A percentile compares a stretch with the other conserved stretches of the same genome.
phyloP scores from a whole-genome alignment of 2,329 filamentous ascomycete genomes.

The Metarhizium robertsii region DNA sequence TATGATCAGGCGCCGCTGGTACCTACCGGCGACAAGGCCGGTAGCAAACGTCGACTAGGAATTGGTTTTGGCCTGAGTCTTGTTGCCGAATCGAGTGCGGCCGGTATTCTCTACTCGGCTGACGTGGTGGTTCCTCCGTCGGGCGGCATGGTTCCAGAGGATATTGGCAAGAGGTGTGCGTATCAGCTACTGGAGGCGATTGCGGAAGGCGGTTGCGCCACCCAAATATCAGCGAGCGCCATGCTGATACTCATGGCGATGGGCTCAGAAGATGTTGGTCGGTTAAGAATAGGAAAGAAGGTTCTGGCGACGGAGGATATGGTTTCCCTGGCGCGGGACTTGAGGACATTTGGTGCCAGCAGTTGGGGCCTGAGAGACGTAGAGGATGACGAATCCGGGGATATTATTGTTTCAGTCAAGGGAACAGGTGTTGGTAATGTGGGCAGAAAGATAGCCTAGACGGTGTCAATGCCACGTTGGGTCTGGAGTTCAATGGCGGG shows the following conservation, averaged over 20 bases:
- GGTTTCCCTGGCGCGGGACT: slow-evolving; percentile 71
- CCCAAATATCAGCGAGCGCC: slow-evolving; percentile 59
- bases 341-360: slow-evolving; percentile 80
- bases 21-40: slow-evolving; percentile 41
- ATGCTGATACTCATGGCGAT: slow-evolving; percentile 91
- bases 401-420: slow-evolving; percentile 84
- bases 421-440: slow-evolving; percentile 91
- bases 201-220: slow-evolving; percentile 72
- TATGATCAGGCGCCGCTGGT: slow-evolving; percentile 60
- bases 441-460: slow-evolving; percentile 71
- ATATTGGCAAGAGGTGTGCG: slow-evolving; percentile 80
- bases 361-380: slow-evolving; percentile 83
- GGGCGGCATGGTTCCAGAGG: slow-evolving; percentile 80
- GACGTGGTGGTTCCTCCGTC: slow-evolving; percentile 67
- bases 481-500: neutral
- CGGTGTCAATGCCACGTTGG: neutral
- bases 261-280: slow-evolving; percentile 91
- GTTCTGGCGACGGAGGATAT: slow-evolving; percentile 74
- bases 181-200: slow-evolving; percentile 82
- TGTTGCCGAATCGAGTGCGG: slow-evolving; percentile 81
- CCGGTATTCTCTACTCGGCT: slow-evolving; percentile 76
- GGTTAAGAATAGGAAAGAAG: slow-evolving; percentile 71
- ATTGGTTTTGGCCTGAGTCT: slow-evolving; percentile 87
- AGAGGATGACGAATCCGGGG: slow-evolving; percentile 54
- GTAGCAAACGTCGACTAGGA: slow-evolving; percentile 57